Base-by-base conservation (phyloP, 306 rosid genomes). In the Cajanus cajan region DNA sequence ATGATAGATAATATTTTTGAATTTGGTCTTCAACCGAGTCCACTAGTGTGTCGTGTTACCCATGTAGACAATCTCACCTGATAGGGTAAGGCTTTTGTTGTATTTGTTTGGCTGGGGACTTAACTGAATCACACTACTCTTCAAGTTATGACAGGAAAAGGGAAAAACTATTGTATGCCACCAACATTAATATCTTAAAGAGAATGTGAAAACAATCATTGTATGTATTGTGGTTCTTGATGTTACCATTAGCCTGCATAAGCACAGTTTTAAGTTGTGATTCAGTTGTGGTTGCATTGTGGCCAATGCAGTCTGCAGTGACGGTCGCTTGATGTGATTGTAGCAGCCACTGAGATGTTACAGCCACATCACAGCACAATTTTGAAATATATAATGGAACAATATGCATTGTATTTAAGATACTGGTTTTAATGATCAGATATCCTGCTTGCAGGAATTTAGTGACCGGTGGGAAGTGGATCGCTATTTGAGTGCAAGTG, bases 391-490 rank as follows among this genome's bases (percentile, higher is more conserved):
- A 47, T 69, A 2, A 28, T 25, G 14, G 59, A 2, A 28, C 62
- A 28, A 0, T 28, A 7, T 25, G 52, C 10, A 11, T 37, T 41
- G 61, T 41, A 2, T 18, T 69, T 69, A 34, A n/a, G 58, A 71
- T 39, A 21, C 72, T 76, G 69, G 73, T 82, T 78, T 25, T 78
- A 68, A 75, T 57, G 55, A 62, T 69, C 11, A 45, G 67, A 52
- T 47, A n/a, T 75, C 47, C 69, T 18, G 15, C 61, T 45, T 77
- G 84, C 90, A 95, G 98, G 98, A 95, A 79, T 95, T 95, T 73
- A 61, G 86, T 83, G 98, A 95, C 44, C 76, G 97, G 74, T 95
- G 98, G 98, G 98, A 95, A 87, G 98, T 95, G 83, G 98, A 95
- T 86, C 90, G 94, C 12, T 95, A 95, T 86, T 86, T 95, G 88